A percentile compares a stretch with the other conserved stretches of the same genome.
Conservation (phyloP, 2,329 filamentous ascomycete genomes). For the Teratosphaeriaceae sp. region DNA sequence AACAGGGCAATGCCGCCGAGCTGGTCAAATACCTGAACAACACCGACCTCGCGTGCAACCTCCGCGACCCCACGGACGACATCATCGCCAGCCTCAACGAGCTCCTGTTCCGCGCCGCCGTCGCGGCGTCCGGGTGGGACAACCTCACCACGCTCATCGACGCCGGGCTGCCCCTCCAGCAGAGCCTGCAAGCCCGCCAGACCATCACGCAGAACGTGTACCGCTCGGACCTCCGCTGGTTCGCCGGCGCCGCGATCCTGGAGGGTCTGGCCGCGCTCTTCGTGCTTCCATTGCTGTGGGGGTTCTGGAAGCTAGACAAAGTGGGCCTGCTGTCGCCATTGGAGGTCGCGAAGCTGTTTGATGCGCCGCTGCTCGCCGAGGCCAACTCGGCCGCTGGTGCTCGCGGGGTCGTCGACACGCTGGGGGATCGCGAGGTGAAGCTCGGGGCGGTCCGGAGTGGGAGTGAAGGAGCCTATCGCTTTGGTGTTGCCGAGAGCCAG, state of each 20-base stretch:
- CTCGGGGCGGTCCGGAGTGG: neutral
- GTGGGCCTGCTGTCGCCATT: neutral
- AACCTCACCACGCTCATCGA: slow-evolving; percentile 6
- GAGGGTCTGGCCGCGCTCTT: slow-evolving; percentile 7
- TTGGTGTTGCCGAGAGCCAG: neutral
- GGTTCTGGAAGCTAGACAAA: slow-evolving; percentile 10
- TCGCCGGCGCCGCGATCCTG: slow-evolving; percentile 5
- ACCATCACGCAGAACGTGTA: slow-evolving; percentile 10
- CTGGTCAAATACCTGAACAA: neutral
- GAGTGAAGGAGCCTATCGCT: neutral
- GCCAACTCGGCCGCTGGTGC: neutral
- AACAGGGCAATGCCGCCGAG: neutral
- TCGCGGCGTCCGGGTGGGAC: neutral
- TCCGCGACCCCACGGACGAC: slow-evolving; percentile 2
- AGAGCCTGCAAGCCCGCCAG: slow-evolving; percentile 7
- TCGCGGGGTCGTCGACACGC: neutral
- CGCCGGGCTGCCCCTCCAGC: slow-evolving; percentile 3
- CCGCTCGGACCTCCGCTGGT: slow-evolving; percentile 11
- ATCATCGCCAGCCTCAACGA: slow-evolving; percentile 10
- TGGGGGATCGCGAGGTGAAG: neutral
- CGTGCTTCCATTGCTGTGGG: slow-evolving; percentile 12
- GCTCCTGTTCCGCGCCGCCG: slow-evolving; percentile 8
- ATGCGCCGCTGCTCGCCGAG: neutral
- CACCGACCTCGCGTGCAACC: neutral
- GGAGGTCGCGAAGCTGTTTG: neutral